Evolutionary conservation across 257 asterid species (phyloP), one percentile per base, ranked within the genome.

Genomic region (Anisodus tanguticus): DNA sequence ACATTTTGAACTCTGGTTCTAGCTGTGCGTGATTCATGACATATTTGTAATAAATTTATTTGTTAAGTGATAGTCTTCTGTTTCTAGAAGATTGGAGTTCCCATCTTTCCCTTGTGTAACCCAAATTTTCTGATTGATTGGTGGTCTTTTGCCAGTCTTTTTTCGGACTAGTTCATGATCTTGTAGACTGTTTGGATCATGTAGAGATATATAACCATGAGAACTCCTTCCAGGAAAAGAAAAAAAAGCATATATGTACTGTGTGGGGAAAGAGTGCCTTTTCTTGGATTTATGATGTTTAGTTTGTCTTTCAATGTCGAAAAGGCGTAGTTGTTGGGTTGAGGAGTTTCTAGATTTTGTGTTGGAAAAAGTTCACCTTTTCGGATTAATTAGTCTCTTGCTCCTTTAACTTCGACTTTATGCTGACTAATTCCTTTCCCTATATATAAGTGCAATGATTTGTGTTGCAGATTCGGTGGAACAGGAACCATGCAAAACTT

Each of bases 401-500:
- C 54, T 79, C 9, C 12, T 13, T 39, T 54, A 10, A 53, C 78
- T 51, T 69, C 41, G 57, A 35, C 13, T 39, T 35, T 9, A 31
- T 41, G 47, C 19, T 53, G 43, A 35, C 37, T 66, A 22, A 83
- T 74, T 45, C 45, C 74, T 85, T n/a, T 80, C 69, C 59, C 37
- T 59, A 59, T 22, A 45, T 81, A 11, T 77, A 67, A 9, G 57
- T 62, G 60, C 35, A 55, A 85, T 86, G 51, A 74, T 81, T 41
- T 85, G 59, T 59, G 35, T 69, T 58, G 43, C 79, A 11, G 70
- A 83, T 70, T 74, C 41, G 11, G 76, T 84, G 82, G 86, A 84
- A 16, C 76, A 64, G 72, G 88, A 83, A 74, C 85, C 89, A 58
- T 88, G 87, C 67, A 90, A 84, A 64, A 79, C 88, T 86, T 54